These are phyloP conservation scores for Scenedesmus sp. DNA, from an alignment of 163 green algal genomes.

Conservation along the genomic window DNA sequence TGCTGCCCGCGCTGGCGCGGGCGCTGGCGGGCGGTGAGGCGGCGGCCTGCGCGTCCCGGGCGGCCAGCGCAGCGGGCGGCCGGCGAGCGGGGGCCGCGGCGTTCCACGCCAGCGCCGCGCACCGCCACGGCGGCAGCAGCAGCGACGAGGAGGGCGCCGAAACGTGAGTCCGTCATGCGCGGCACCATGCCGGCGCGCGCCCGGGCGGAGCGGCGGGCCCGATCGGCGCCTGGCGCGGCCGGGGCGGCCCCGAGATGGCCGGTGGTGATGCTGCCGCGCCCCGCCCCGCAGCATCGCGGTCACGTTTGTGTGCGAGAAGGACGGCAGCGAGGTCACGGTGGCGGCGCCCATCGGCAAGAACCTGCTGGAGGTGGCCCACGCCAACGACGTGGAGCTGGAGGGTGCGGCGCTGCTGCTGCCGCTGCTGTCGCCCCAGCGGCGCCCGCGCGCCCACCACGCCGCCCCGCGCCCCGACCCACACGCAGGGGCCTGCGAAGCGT, in stretches of 20 bases:
- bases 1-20: background rate
- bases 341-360: conserved; percentile 81
- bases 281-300: conserved; percentile 88
- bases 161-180: no score
- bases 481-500: conserved; percentile 95
- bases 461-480: background rate
- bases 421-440: background rate
- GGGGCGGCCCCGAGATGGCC: no score
- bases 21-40: background rate
- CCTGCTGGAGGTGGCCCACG: conserved; percentile 94
- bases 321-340: conserved; percentile 85
- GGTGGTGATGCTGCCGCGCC: no score
- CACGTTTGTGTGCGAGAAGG: conserved; percentile 92
- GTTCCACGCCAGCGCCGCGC: conserved; percentile 1
- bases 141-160: conserved; percentile 43
- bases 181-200: no score
- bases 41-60: no score
- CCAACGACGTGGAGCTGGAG: conserved; percentile 98
- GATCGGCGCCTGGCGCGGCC: no score
- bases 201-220: no score
- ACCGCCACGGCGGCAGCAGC: conserved; percentile 35
- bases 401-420: conserved; percentile 67
- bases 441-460: no score
- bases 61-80: background rate
- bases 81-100: no score